Evolutionary conservation across 2,329 filamentous ascomycete species (phyloP), one percentile per base, ranked within the genome.

Genomic region (Botrytis elliptica): DNA sequence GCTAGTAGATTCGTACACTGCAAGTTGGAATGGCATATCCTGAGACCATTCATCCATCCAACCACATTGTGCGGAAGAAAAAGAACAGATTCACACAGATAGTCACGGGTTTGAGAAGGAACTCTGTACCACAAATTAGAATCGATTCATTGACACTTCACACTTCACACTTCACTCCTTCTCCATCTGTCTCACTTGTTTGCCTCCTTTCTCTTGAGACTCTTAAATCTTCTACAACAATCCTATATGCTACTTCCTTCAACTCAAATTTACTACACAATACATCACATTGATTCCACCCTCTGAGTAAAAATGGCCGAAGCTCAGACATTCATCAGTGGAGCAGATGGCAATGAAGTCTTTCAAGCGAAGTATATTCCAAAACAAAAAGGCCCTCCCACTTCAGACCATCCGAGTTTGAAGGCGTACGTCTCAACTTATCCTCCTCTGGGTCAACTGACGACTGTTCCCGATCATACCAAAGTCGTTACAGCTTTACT

Each of bases 391-490:
- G 71, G 70, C 22, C 76, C 76, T 73, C 75, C 75, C 40, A 33
- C 77, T 65, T 72, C 74, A 49, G 76, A 86, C 84, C 82, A 83
- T 81, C 78, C 79, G 87, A 82, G 87, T 87, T 81, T 81, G 80
- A 80, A 80, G 79, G 86, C 88, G 36, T 84, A 85, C 75, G 82
- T 92, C 22, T 87, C 85, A 8, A 89, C 86, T 74, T 91, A 90
- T 79, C 95, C 95, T 20, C 89, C 93, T 1, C 83, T 97, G 70
- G 93, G 91, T 2, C 92, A 95, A 80, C 87, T 92, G 38, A 94
- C 93, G 2, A 85, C 88, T 67, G 79, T 93, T 33, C 49, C n/a
- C n/a, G n/a, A 42, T 12, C 12, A 33, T 22, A 80, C 81, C 1
- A 69, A 25, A 16, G 52, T 42, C 18, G 91, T 98, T 77, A 90